phyloP scores from a whole-genome alignment of 129 eudicot species.

The Artemisia tridentata region DNA sequence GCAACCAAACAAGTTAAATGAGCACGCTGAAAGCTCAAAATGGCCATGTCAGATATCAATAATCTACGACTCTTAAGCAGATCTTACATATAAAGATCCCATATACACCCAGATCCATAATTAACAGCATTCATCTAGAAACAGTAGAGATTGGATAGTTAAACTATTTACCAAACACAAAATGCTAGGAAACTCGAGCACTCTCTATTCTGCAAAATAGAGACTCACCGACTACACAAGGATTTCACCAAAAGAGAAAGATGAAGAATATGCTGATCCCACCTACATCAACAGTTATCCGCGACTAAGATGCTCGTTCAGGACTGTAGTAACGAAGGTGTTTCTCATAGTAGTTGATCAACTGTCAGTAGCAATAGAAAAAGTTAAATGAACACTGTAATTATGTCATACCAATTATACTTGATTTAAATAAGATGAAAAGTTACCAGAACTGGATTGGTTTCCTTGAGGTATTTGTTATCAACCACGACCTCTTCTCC shows the following conservation, averaged over 20 bases:
- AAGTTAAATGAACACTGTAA: not conserved
- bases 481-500: conserved; percentile 73
- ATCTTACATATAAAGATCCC: not conserved
- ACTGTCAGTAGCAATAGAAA: conserved; percentile 39
- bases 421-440: conserved; percentile 2
- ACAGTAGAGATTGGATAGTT: conserved; percentile 13
- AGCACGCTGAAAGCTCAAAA: not conserved
- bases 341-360: conserved; percentile 76
- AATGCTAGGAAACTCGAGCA: conserved; percentile 3
- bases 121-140: conserved; percentile 10
- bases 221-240: conserved; percentile 35
- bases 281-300: conserved; percentile 4
- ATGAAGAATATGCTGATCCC: conserved; percentile 16
- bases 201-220: conserved; percentile 25
- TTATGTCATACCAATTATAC: not conserved
- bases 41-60: conserved; percentile 2
- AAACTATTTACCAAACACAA: conserved; percentile 25
- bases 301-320: conserved; percentile 27
- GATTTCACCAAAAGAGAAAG: conserved; percentile 10
- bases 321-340: conserved; percentile 64
- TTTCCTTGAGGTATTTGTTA: conserved; percentile 75
- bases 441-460: conserved; percentile 69
- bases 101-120: conserved; percentile 1
- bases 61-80: conserved; percentile 14
- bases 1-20: not conserved